Evolutionary conservation across 306 rosid species (phyloP).

Genomic region (apple (Malus domestica)): ASM211411v1 NC_041793.1:40069001-40069500

Average conservation of each 20-base stretch:
- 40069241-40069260: constrained; percentile 63
- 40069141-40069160: not conserved
- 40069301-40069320: not conserved
- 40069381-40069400: constrained; percentile 7
- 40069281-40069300: constrained; percentile 65
- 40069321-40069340: not conserved
- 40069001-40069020: constrained; percentile 69
- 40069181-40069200: constrained; percentile 35
- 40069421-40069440: constrained; percentile 82
- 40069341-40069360: not conserved
- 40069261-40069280: constrained; percentile 87
- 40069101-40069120: not conserved
- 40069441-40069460: constrained; percentile 74
- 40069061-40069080: constrained; percentile 74
- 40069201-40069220: constrained; percentile 44
- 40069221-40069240: constrained; percentile 62
- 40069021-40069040: constrained; percentile 78
- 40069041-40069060: constrained; percentile 80
- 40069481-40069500: constrained; percentile 53
- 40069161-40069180: not conserved
- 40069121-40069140: not conserved
- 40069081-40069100: constrained; percentile 48
- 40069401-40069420: constrained; percentile 56
- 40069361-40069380: not conserved
- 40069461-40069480: constrained; percentile 70